Evolutionary conservation across 2,329 filamentous ascomycete species (phyloP).

Genomic region (Penicillium italicum): DNA sequence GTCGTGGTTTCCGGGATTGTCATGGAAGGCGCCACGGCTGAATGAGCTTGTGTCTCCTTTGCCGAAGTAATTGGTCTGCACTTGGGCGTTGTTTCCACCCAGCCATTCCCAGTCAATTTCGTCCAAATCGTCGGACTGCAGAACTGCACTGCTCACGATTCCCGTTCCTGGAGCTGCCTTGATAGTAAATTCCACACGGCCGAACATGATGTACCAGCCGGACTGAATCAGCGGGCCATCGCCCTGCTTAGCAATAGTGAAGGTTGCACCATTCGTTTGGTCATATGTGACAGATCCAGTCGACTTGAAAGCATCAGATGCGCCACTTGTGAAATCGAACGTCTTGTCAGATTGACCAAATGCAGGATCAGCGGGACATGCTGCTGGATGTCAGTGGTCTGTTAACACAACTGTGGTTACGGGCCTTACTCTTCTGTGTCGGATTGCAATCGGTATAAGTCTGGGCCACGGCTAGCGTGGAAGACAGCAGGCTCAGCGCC

Average conservation of each 20-base stretch:
- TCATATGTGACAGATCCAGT: conserved; percentile 68
- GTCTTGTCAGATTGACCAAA: conserved; percentile 71
- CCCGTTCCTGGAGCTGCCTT: conserved; percentile 83
- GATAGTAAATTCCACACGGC: conserved; percentile 78
- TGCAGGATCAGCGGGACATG: conserved; percentile 72
- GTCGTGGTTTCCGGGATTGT: conserved; percentile 64
- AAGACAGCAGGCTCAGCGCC: conserved; percentile 29
- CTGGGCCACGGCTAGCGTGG: conserved; percentile 36
- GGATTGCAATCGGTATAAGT: conserved; percentile 47
- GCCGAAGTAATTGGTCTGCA: conserved; percentile 97
- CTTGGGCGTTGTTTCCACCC: conserved; percentile 68
- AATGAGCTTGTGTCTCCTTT: conserved; percentile 84
- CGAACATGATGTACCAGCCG: conserved; percentile 99
- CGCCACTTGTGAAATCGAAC: conserved; percentile 76
- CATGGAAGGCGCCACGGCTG: conserved; percentile 80
- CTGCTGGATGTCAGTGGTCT: conserved; percentile 31
- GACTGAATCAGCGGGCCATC: conserved; percentile 83
- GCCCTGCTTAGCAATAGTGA: conserved; percentile 73
- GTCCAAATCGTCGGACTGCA: conserved; percentile 87
- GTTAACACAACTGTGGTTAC: background rate
- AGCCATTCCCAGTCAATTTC: conserved; percentile 99
- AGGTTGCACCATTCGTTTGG: conserved; percentile 67
- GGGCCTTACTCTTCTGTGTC: conserved; percentile 34
- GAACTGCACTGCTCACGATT: conserved; percentile 87
- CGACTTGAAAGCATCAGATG: conserved; percentile 73